Conservation (phyloP, 1,139 yeast species). For the Sugiyamaella grinbergsii region DNA sequence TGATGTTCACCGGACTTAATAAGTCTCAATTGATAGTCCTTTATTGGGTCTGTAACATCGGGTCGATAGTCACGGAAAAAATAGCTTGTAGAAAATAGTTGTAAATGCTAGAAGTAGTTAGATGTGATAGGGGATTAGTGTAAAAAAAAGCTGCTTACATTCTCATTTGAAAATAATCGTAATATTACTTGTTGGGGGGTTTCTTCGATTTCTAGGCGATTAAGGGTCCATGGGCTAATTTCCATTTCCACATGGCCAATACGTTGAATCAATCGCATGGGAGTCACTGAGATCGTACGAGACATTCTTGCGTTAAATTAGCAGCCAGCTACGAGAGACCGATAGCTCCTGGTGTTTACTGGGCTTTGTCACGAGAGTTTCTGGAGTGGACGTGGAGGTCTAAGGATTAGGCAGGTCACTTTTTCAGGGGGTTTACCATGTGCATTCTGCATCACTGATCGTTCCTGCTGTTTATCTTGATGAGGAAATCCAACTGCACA, state of each 20-base stretch:
- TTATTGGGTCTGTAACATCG: not conserved
- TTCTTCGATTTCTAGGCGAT: not conserved
- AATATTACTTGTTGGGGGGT: not conserved
- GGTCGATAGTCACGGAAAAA: not conserved
- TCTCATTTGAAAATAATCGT: not conserved
- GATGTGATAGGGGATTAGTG: not conserved
- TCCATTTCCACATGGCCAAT: not conserved
- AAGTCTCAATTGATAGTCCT: not conserved
- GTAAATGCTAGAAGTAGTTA: not conserved
- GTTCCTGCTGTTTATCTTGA: too few relatives aligned
- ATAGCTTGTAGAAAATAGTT: not conserved
- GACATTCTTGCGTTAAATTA: too few relatives aligned
- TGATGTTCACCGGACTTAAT: not conserved
- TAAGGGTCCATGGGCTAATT: not conserved
- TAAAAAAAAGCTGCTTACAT: not conserved
- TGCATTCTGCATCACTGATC: too few relatives aligned
- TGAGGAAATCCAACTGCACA: too few relatives aligned
- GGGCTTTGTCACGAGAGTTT: too few relatives aligned
- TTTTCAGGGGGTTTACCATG: too few relatives aligned
- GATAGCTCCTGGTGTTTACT: too few relatives aligned
- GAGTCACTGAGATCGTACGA: not conserved
- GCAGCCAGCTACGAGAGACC: too few relatives aligned
- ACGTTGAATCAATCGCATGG: not conserved
- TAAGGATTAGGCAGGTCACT: too few relatives aligned
- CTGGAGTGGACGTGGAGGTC: too few relatives aligned